Conservation (phyloP, 2,329 filamentous ascomycete species). For the Botrytis pseudocinerea region DNA sequence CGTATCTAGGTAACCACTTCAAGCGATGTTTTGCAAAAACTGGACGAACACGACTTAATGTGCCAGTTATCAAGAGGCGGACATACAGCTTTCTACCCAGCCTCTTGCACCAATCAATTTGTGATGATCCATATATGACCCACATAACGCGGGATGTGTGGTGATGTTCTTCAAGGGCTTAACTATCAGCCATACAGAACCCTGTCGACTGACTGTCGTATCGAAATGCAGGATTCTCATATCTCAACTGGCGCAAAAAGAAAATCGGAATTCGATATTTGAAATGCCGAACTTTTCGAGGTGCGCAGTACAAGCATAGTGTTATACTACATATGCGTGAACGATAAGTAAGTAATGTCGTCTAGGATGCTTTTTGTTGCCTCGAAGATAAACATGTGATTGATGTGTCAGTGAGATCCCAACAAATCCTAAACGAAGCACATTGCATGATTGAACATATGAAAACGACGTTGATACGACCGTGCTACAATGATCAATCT, state of each 20-base stretch:
- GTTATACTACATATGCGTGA: neutral
- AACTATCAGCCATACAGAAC: neutral
- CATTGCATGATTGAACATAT: neutral
- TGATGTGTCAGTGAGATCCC: slow-evolving; percentile 1
- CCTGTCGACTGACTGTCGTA: neutral
- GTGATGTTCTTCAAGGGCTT: slow-evolving; percentile 7
- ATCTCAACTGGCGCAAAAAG: neutral
- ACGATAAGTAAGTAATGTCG: neutral
- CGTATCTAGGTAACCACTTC: neutral
- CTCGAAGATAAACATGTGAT: slow-evolving; percentile 5
- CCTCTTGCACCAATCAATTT: neutral
- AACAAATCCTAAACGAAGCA: slow-evolving; percentile 17
- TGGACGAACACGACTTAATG: neutral
- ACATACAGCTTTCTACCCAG: neutral
- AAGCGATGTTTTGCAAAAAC: neutral
- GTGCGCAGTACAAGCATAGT: neutral
- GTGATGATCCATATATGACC: neutral
- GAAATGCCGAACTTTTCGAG: neutral
- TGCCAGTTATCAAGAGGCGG: neutral
- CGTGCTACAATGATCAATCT: neutral
- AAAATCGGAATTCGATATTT: neutral
- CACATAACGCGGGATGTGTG: neutral
- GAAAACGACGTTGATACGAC: neutral
- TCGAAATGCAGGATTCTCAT: neutral
- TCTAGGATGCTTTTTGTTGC: neutral